Evolutionary conservation across 352 stramenopile genomes (phyloP), one percentile per base, ranked within the genome.

Genomic region (Pythium aquatile): DNA sequence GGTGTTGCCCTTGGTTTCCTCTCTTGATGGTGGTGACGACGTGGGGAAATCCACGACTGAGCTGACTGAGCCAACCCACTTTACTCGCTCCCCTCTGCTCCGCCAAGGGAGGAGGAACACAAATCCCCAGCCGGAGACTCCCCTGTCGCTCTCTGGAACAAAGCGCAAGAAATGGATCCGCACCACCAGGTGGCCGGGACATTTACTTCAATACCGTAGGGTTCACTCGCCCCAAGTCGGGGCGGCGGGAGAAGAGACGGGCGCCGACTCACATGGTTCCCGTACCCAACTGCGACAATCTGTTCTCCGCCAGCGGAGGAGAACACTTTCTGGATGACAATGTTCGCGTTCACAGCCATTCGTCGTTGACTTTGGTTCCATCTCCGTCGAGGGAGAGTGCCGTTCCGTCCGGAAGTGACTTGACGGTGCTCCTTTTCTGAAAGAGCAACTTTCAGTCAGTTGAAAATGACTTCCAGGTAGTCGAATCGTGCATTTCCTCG

Each of bases 391-490:
- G 20, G 20, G 20, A 24, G 35, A 42, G 35, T 42, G 11, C 35
- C 35, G 11, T 42, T 42, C 35, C 7, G 35, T 42, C 35, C 35
- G 35, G 35, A 42, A 11, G 11, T 42, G 35, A 11, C 35, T 42
- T 14, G 6, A 42, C 11, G 20, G 7, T 42, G 35, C 35, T 42
- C 35, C 16, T 42, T 42, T 42, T 42, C 35, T 42, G 35, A 55
- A 20, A 40, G 30, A 48, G 39, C 32, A 26, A 33, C 29, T 10
- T 49, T 42, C 32, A 42, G 39, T 40, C 64, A 65, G 54, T 49
- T 70, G 53, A 55, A 42, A 66, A 66, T 63, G 63, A 46, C 51
- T 57, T 29, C 51, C 53, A 11, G 53, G 58, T 61, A 30, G 51
- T 39, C 53, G 55, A 55, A 29, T 35, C 17, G 3, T 13, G 8